Percentiles rank a stretch among this genome's conserved stretches.
Conservation (phyloP, 495 filamentous ascomycete genomes). For the Aspergillus kassunensis region DNA sequence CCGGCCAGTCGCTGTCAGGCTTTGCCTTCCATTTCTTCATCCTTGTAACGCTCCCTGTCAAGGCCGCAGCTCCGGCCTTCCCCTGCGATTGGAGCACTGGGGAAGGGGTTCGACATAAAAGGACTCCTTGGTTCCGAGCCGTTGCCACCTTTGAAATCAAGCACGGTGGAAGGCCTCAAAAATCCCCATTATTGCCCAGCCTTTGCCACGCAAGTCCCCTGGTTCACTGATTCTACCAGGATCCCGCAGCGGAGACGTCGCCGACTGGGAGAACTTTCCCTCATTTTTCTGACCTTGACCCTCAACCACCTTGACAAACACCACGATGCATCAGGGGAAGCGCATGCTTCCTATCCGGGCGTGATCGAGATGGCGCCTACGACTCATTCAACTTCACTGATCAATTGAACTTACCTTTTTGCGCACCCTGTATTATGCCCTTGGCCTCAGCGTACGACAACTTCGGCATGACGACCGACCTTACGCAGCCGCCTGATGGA, state of each 20-base stretch:
- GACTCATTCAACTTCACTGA: not conserved
- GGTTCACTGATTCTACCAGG: too few relatives aligned
- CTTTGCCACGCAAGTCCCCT: not conserved
- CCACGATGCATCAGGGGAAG: not conserved
- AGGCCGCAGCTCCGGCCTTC: not conserved
- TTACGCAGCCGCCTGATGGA: slow-evolving; percentile 25
- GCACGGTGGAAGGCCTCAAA: not conserved
- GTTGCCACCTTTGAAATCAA: not conserved
- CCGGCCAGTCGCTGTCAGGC: not conserved
- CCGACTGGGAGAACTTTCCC: not conserved
- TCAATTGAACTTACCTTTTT: slow-evolving; percentile 44
- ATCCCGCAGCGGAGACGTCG: too few relatives aligned
- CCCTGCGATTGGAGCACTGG: not conserved
- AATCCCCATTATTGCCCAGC: not conserved
- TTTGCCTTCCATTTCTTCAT: not conserved
- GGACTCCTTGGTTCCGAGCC: not conserved
- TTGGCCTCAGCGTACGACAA: too few relatives aligned
- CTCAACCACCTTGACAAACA: not conserved
- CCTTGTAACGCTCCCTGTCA: not conserved
- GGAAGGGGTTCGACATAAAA: not conserved
- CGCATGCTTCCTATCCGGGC: not conserved
- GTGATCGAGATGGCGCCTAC: not conserved
- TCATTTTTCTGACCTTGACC: not conserved
- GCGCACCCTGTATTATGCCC: too few relatives aligned
- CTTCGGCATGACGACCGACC: slow-evolving; percentile 1